Evolutionary conservation across 2,329 filamentous ascomycete species (phyloP).

Genomic region (Neofusicoccum sp.): DNA sequence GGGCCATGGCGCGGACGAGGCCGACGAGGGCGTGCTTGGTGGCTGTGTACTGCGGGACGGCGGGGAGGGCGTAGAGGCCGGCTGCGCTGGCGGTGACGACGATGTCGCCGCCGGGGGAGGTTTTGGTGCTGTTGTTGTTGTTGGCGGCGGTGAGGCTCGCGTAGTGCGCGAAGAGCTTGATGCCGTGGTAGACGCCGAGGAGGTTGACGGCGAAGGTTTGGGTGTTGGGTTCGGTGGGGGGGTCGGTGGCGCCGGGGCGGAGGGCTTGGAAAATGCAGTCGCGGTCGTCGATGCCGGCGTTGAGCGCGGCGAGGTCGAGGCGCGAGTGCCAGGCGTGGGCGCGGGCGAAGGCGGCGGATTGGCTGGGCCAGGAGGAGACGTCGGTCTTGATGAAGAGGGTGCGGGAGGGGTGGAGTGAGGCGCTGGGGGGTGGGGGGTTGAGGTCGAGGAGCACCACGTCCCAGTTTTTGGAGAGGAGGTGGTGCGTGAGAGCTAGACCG

Average conservation of each 20-base stretch:
- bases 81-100: conserved; percentile 38
- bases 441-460: conserved; percentile 50
- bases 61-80: conserved; percentile 37
- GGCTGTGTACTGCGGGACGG: conserved; percentile 39
- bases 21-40: conserved; percentile 42
- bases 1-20: conserved; percentile 32
- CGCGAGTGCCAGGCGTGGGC: conserved; percentile 47
- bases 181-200: conserved; percentile 37
- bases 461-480: conserved; percentile 44
- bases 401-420: conserved; percentile 32
- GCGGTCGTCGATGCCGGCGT: conserved; percentile 44
- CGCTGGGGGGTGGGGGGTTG: conserved; percentile 34
- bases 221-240: conserved; percentile 37
- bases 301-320: conserved; percentile 47
- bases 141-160: conserved; percentile 28
- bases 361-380: conserved; percentile 43
- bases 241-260: conserved; percentile 21
- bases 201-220: conserved; percentile 39
- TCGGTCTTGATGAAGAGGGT: conserved; percentile 44
- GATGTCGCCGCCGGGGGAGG: conserved; percentile 31
- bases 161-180: conserved; percentile 43
- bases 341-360: conserved; percentile 43
- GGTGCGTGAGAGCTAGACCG: conserved; percentile 46
- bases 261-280: conserved; percentile 37
- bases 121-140: conserved; percentile 6